A percentile compares a stretch with the other conserved stretches of the same genome.
Evolutionary conservation across 352 stramenopile genomes (phyloP).

Genomic region (Phytopythium chamaehyphon): DNA sequence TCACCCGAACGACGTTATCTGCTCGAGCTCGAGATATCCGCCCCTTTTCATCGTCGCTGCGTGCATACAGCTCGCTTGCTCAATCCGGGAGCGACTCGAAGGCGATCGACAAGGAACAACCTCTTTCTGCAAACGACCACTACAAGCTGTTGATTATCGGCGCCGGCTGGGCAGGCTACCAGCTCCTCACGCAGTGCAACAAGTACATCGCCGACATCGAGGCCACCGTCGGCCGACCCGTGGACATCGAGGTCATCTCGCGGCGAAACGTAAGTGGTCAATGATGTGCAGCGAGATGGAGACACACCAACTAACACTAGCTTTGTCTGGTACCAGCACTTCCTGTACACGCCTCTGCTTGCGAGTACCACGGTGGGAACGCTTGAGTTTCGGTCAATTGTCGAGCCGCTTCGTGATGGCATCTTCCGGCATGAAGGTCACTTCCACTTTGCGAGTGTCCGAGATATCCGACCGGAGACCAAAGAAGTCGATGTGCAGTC

Average conservation of each 20-base stretch:
- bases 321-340: constrained; percentile 69
- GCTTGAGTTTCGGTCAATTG: constrained; percentile 96
- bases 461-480: constrained; percentile 69
- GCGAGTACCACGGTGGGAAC: constrained; percentile 94
- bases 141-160: constrained; percentile 77
- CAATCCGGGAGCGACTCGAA: no score
- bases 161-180: constrained; percentile 76
- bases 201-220: constrained; percentile 77
- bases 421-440: constrained; percentile 65
- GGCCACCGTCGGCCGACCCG: constrained; percentile 33
- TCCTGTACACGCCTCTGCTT: constrained; percentile 97
- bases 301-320: neutral
- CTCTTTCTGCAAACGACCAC: constrained; percentile 21
- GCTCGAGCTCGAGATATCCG: no score
- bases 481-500: constrained; percentile 72
- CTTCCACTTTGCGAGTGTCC: constrained; percentile 69
- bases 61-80: no score
- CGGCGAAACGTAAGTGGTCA: constrained; percentile 62
- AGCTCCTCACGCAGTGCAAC: constrained; percentile 72
- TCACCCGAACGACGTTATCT: no score
- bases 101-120: no score
- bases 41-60: no score
- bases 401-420: constrained; percentile 92
- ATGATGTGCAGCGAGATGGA: neutral
- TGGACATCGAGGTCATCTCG: constrained; percentile 77